phyloP scores from a whole-genome alignment of 2,329 filamentous ascomycete genomes.

The Stylonectria norvegica region DNA sequence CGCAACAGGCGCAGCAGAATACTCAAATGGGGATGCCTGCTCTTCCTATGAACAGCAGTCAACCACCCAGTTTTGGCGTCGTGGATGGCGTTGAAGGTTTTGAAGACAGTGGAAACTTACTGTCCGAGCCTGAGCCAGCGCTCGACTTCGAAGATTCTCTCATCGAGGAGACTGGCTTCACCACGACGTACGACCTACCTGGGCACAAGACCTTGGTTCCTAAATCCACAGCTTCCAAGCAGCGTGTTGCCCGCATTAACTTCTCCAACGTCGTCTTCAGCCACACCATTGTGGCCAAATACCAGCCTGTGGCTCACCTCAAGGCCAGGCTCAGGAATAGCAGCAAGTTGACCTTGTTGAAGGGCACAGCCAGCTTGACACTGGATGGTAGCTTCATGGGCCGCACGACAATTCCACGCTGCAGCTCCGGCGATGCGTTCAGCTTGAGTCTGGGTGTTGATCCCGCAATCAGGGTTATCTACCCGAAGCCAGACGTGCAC shows the following conservation, averaged over 20 bases:
- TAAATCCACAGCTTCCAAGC: conserved; percentile 49
- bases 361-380: conserved; percentile 54
- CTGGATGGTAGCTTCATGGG: conserved; percentile 63
- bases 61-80: too few species aligned
- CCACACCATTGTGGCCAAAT: conserved; percentile 59
- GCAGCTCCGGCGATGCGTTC: conserved; percentile 52
- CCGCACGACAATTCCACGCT: conserved; percentile 52
- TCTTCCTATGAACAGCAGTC: background rate
- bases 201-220: conserved; percentile 55
- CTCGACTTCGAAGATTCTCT: conserved; percentile 44
- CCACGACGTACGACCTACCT: conserved; percentile 59
- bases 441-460: conserved; percentile 57
- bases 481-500: conserved; percentile 54
- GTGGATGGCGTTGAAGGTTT: background rate
- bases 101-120: conserved; percentile 31
- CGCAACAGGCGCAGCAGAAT: background rate
- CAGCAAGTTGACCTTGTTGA: conserved; percentile 53
- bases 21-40: conserved; percentile 3
- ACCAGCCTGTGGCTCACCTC: conserved; percentile 57
- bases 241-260: conserved; percentile 55
- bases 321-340: conserved; percentile 55
- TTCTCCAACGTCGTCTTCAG: conserved; percentile 51
- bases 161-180: conserved; percentile 58
- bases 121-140: conserved; percentile 28
- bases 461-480: conserved; percentile 52